A percentile compares a stretch with the other conserved stretches of the same genome.
Conservation (phyloP, 306 rosid species). For the Gastrolobium villosum region DNA sequence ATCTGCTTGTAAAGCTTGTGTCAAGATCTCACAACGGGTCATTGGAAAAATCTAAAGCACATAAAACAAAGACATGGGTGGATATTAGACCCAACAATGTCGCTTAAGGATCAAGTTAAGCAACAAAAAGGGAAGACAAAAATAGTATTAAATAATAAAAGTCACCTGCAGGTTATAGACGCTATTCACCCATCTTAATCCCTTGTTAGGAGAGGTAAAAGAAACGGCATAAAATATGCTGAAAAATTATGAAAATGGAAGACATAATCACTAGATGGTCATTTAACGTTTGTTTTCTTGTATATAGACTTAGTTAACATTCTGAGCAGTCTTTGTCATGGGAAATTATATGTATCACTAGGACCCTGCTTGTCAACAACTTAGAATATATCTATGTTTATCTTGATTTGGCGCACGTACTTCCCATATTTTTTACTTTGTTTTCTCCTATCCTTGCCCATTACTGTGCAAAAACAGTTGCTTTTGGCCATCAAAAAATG, state of each 20-base stretch:
- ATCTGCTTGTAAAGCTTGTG: slow-evolving; percentile 46
- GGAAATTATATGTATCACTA: slow-evolving; percentile 7
- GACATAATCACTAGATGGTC: background rate
- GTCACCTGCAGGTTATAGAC: background rate
- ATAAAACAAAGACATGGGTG: slow-evolving; percentile 40
- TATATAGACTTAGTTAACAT: slow-evolving; percentile 14
- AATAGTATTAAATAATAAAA: slow-evolving; percentile 14
- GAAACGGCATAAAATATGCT: background rate
- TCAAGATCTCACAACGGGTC: slow-evolving; percentile 53
- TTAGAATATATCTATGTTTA: background rate
- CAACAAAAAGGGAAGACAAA: slow-evolving; percentile 40
- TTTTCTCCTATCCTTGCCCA: background rate
- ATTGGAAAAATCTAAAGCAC: slow-evolving; percentile 42
- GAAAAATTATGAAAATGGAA: background rate
- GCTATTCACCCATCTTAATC: slow-evolving; percentile 43
- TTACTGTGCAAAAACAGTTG: background rate
- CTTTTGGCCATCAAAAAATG: background rate
- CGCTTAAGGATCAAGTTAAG: slow-evolving; percentile 58
- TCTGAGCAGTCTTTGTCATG: slow-evolving; percentile 41
- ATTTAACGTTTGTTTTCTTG: slow-evolving; percentile 38
- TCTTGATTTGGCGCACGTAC: slow-evolving; percentile 36
- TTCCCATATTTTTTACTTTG: background rate
- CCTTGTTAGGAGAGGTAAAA: slow-evolving; percentile 48
- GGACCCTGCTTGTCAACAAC: slow-evolving; percentile 45
- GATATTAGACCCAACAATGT: slow-evolving; percentile 43